A percentile compares a stretch with the other conserved stretches of the same genome.
Conservation (phyloP, 2,329 filamentous ascomycete genomes). For the Clarireedia monteithiana region DNA sequence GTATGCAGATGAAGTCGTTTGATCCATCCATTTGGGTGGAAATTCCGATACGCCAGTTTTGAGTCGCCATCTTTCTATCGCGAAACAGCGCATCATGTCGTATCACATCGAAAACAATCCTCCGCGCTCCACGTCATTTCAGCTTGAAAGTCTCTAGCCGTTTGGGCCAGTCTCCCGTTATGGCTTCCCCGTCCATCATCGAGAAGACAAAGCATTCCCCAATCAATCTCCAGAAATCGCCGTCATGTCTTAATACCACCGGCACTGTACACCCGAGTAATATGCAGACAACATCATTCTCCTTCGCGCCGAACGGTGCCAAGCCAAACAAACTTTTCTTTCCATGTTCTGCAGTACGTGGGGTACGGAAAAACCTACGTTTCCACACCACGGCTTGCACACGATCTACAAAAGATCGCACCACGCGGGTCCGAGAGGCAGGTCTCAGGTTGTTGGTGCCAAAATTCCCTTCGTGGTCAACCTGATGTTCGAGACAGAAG, state of each 20-base stretch:
- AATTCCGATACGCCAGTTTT: too few relatives aligned
- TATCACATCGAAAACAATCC: too few relatives aligned
- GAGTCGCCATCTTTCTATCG: too few relatives aligned
- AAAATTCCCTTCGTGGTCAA: conserved; percentile 8
- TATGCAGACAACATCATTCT: conserved; percentile 17
- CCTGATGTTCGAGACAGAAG: conserved; percentile 8
- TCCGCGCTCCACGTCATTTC: not conserved
- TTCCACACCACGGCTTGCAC: conserved; percentile 15
- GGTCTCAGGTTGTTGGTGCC: conserved; percentile 9
- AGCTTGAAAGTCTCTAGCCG: not conserved
- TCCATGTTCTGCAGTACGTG: not conserved
- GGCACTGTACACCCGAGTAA: conserved; percentile 21
- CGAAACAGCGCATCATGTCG: too few relatives aligned
- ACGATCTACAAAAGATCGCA: conserved; percentile 12
- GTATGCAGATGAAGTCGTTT: too few relatives aligned
- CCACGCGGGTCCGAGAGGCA: not conserved
- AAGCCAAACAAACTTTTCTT: conserved; percentile 6
- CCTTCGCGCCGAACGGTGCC: conserved; percentile 1
- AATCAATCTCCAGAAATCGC: conserved; percentile 6
- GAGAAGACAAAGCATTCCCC: conserved; percentile 19
- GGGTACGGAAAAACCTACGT: conserved; percentile 10
- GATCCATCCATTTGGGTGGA: too few relatives aligned
- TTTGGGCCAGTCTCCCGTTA: not conserved
- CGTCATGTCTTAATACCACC: conserved; percentile 11
- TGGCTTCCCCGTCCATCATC: conserved; percentile 16